Evolutionary conservation across 768 basidiomycete genomes (phyloP), one percentile per base, ranked within the genome.

Genomic region (Phlegmacium glaucopus): DNA sequence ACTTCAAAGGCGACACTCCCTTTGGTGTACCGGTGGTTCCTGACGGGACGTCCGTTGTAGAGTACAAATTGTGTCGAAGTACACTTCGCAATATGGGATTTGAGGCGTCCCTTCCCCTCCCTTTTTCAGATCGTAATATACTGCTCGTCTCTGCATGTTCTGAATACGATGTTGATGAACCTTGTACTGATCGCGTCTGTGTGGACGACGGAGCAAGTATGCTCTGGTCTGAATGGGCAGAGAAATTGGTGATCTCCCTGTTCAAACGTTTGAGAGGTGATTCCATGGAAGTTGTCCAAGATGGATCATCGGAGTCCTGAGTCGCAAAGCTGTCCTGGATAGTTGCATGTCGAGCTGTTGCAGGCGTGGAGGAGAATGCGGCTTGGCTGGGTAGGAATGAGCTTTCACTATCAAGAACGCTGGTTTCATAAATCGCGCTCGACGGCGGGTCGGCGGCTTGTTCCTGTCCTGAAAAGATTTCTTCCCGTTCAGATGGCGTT

Each of bases 301-400:
- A 84, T 1, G 82, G 74, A 9, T 75, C 76, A 26, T 77, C 74
- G 11, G 73, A 73, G 4, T 61, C 54, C 51, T 72, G 53, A 59
- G 61, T 69, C 5, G 62, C 52, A 16, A 75, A 75, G 39, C 57
- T 72, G 50, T 75, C 62, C 34, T 71, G 55, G 5, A 62, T 58
- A 44, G 66, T 65, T 50, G 70, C 56, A 51, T 65, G 51, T 25
- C 73, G 67, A 18, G 62, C 60, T 7, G 85, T 79, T 8, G 87
- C 84, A 13, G 90, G 91, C 1, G 90, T 92, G 2, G 90, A 92
- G 1, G 88, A 87, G 45, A 85, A 72, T 0, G 86, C 86, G 7
- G 76, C 87, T 42, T 83, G 79, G 4, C 75, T 74, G 11, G 87
- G 87, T 62, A 84, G 72, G 63, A 93, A 94, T 4, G 88, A 90